phyloP scores from a whole-genome alignment of 1,284 basidiomycete species.

The Ustilago trichophora region DNA sequence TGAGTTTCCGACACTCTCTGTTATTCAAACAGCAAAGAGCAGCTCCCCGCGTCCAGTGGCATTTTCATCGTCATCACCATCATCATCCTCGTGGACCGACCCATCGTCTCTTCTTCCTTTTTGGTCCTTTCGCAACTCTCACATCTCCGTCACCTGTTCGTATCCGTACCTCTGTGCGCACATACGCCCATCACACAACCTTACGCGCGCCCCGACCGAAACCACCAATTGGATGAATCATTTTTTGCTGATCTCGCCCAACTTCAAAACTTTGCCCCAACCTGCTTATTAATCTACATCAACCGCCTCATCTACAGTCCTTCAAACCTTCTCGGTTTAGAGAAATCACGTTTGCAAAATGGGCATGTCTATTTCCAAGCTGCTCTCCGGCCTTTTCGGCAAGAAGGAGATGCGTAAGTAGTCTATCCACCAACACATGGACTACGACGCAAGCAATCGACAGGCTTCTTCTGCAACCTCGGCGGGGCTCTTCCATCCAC shows the following conservation, averaged over 20 bases:
- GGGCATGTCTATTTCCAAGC: conserved; percentile 65
- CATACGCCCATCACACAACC: too few relatives aligned
- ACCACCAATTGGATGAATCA: neutral
- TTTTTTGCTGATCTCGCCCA: conserved; percentile 24
- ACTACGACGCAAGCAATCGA: conserved; percentile 6
- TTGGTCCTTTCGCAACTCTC: conserved; percentile 1
- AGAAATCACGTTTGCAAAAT: conserved; percentile 44
- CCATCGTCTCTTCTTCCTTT: neutral
- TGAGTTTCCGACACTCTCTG: conserved; percentile 23
- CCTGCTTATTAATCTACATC: neutral
- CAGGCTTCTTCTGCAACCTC: too few relatives aligned
- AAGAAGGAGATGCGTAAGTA: conserved; percentile 66
- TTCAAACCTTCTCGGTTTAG: conserved; percentile 40
- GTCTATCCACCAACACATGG: neutral
- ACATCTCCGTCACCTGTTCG: conserved; percentile 10
- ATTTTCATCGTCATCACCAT: conserved; percentile 19
- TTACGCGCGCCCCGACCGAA: too few relatives aligned
- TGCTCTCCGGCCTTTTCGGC: conserved; percentile 66
- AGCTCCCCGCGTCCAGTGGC: conserved; percentile 25
- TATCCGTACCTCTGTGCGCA: conserved; percentile 9
- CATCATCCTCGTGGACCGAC: conserved; percentile 19
- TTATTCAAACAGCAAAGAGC: conserved; percentile 15
- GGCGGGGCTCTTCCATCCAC: too few relatives aligned
- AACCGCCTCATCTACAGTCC: neutral
- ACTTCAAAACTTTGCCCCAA: neutral